Percentiles rank a stretch among this genome's conserved stretches.
These are phyloP conservation scores for Echium plantagineum DNA, from an alignment of 257 asterid species.

Conservation along the genomic window DNA sequence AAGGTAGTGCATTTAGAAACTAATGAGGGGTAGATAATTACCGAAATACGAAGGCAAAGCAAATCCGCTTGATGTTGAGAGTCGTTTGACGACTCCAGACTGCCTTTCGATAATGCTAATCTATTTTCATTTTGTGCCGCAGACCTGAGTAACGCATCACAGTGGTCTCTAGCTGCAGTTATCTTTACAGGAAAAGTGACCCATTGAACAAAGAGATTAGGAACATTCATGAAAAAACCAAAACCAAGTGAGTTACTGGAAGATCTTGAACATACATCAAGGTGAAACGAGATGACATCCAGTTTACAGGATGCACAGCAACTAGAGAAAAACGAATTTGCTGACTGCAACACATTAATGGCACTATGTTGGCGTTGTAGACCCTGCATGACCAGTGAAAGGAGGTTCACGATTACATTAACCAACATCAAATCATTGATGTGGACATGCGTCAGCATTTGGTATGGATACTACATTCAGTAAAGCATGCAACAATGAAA, in stretches of 20 bases:
- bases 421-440: neutral
- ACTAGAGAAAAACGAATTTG: conserved; percentile 46
- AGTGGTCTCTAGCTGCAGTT: conserved; percentile 36
- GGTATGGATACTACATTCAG: neutral
- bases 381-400: conserved; percentile 37
- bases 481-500: neutral
- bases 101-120: conserved; percentile 12
- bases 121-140: conserved; percentile 15
- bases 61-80: conserved; percentile 24
- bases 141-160: conserved; percentile 31
- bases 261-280: conserved; percentile 40
- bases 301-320: conserved; percentile 50
- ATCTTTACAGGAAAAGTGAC: conserved; percentile 19
- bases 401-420: neutral
- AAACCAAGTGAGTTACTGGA: conserved; percentile 2
- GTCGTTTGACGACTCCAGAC: conserved; percentile 12
- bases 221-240: neutral
- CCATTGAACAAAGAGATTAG: conserved; percentile 6
- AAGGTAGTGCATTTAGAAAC: neutral
- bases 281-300: conserved; percentile 41
- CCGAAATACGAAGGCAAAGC: conserved; percentile 50
- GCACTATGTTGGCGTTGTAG: conserved; percentile 60
- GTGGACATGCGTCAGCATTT: neutral
- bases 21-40: conserved; percentile 15
- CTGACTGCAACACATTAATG: conserved; percentile 58